A percentile compares a stretch with the other conserved stretches of the same genome.
These are phyloP conservation scores for Rhinocladiella similis DNA, from an alignment of 2,329 filamentous ascomycete species.

Conservation along the genomic window DNA sequence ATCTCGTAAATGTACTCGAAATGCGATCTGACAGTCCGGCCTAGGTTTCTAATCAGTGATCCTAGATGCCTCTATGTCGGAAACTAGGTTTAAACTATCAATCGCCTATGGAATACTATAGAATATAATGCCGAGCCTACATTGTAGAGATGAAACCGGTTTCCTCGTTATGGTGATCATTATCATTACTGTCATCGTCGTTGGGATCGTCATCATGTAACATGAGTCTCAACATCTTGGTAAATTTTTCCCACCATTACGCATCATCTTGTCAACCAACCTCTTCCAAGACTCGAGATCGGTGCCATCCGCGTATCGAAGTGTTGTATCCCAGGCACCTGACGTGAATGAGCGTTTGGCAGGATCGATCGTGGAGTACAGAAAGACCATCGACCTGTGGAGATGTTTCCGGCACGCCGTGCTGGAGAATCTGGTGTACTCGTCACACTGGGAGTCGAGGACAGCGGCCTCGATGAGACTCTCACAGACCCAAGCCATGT, in stretches of 20 bases:
- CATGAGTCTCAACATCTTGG: not conserved
- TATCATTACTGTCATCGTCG: too few species aligned
- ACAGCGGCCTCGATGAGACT: not conserved
- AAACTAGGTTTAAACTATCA: too few species aligned
- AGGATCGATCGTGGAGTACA: not conserved
- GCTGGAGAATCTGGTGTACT: not conserved
- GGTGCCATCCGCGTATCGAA: not conserved
- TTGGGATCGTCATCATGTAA: too few species aligned
- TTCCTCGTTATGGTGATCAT: too few species aligned
- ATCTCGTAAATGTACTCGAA: too few species aligned
- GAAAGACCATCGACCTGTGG: not conserved
- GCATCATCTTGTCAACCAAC: not conserved
- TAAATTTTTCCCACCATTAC: not conserved
- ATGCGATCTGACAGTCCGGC: too few species aligned
- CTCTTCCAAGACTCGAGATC: not conserved
- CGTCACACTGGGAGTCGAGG: not conserved
- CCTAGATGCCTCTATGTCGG: too few species aligned
- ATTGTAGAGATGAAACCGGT: too few species aligned
- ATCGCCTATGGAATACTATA: too few species aligned
- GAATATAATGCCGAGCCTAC: too few species aligned
- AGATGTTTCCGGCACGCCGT: not conserved
- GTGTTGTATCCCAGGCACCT: not conserved
- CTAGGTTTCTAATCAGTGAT: too few species aligned
- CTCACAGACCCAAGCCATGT: not conserved
- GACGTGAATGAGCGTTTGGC: not conserved